A percentile compares a stretch with the other conserved stretches of the same genome.
Conservation (phyloP, 768 basidiomycete genomes). For the Russula ochroleuca region DNA sequence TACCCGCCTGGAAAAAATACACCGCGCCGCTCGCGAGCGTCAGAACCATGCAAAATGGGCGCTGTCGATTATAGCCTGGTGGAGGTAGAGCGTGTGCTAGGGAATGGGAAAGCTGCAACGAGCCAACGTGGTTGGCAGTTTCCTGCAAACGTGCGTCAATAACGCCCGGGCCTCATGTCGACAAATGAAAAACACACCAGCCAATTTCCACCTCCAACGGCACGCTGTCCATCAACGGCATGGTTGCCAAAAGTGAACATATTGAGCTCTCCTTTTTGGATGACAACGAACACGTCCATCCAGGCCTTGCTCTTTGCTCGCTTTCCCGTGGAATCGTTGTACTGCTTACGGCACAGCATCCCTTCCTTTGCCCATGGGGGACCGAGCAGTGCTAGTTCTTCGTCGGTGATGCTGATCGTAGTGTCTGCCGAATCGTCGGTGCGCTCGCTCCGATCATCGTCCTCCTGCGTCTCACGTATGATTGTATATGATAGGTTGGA, state of each 20-base stretch:
- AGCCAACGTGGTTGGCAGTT: conserved; percentile 83
- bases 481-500: conserved; percentile 95
- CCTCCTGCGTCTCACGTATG: conserved; percentile 90
- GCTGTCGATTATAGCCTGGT: conserved; percentile 85
- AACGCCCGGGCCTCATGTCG: conserved; percentile 1
- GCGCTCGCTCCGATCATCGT: conserved; percentile 70
- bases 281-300: conserved; percentile 95
- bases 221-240: conserved; percentile 53
- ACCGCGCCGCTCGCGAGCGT: conserved; percentile 84
- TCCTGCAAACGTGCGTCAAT: conserved; percentile 45
- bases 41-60: conserved; percentile 93
- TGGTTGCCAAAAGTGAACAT: conserved; percentile 93
- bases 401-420: conserved; percentile 85
- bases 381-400: conserved; percentile 91
- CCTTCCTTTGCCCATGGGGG: conserved; percentile 99
- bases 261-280: conserved; percentile 87
- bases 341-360: conserved; percentile 90
- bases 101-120: conserved; percentile 80
- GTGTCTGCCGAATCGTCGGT: conserved; percentile 65
- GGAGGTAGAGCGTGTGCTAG: conserved; percentile 83
- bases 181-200: conserved; percentile 56
- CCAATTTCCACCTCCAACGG: conserved; percentile 97
- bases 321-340: conserved; percentile 82
- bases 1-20: conserved; percentile 99
- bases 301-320: conserved; percentile 85